Evolutionary conservation across 2,329 filamentous ascomycete genomes (phyloP).

Genomic region (Calonectria pauciramosa): DNA sequence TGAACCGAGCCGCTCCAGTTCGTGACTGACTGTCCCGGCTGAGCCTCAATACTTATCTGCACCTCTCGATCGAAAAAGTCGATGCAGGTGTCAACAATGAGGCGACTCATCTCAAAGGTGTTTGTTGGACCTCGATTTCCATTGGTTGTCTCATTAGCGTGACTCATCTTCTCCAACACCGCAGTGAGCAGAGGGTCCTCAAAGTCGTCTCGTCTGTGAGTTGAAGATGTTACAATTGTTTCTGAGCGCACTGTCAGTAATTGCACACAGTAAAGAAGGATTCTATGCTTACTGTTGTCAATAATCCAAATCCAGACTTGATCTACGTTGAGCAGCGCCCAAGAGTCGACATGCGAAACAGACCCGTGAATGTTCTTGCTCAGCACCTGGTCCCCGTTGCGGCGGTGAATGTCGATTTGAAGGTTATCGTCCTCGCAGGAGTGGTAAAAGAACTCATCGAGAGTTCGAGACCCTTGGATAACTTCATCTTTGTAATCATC

Average conservation of each 20-base stretch:
- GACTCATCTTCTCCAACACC: not conserved
- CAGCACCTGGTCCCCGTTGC: conserved; percentile 30
- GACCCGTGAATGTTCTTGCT: conserved; percentile 12
- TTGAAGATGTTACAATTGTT: conserved; percentile 18
- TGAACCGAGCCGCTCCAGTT: not conserved
- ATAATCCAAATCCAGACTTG: conserved; percentile 39
- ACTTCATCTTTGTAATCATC: conserved; percentile 6
- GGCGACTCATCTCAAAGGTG: conserved; percentile 26
- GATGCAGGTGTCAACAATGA: conserved; percentile 34
- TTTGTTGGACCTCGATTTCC: not conserved
- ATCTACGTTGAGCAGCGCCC: conserved; percentile 29
- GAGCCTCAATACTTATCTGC: not conserved
- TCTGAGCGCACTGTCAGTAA: not conserved
- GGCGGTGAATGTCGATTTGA: not conserved
- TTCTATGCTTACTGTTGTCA: conserved; percentile 18
- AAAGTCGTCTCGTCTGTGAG: not conserved
- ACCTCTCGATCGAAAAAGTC: conserved; percentile 23
- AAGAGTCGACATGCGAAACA: not conserved
- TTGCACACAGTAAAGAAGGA: too few relatives aligned
- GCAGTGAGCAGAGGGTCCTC: not conserved
- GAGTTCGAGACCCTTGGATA: conserved; percentile 29
- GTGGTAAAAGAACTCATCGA: conserved; percentile 37
- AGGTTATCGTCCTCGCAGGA: conserved; percentile 14
- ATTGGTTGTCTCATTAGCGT: not conserved
- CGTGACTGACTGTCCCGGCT: not conserved